Conservation (phyloP, 2,329 filamentous ascomycete genomes). For the Scytalidium sp. region DNA sequence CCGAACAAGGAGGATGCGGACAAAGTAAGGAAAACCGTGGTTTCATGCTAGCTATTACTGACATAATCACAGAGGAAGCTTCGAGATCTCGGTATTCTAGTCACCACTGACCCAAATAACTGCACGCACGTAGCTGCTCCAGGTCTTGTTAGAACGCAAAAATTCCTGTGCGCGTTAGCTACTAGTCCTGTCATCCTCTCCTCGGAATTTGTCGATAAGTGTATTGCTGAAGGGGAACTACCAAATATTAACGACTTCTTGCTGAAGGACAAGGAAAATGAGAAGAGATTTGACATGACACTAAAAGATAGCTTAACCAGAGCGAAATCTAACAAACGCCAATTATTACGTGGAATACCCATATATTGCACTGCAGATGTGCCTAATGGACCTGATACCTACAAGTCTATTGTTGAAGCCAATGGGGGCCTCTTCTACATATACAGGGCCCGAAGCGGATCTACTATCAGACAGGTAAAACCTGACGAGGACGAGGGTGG, state of each 20-base stretch:
- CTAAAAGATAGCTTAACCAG: conserved; percentile 66
- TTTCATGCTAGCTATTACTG: neutral
- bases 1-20: conserved; percentile 74
- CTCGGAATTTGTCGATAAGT: conserved; percentile 74
- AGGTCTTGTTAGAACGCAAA: conserved; percentile 81
- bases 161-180: conserved; percentile 87
- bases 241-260: conserved; percentile 63
- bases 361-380: conserved; percentile 84
- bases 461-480: conserved; percentile 62
- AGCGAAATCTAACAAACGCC: conserved; percentile 73
- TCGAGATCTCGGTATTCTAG: conserved; percentile 76
- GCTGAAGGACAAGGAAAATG: conserved; percentile 69
- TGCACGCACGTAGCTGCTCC: conserved; percentile 89
- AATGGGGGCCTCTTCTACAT: conserved; percentile 83
- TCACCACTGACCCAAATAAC: conserved; percentile 70
- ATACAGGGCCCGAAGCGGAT: conserved; percentile 71
- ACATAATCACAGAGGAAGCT: conserved; percentile 62
- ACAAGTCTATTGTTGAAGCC: conserved; percentile 78
- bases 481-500: conserved; percentile 56
- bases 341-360: conserved; percentile 70
- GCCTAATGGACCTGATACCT: conserved; percentile 76
- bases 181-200: conserved; percentile 75
- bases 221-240: conserved; percentile 65
- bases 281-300: conserved; percentile 67
- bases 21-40: conserved; percentile 54